Conservation (phyloP, 371 early-diverging fungal genomes). For the Apophysomyces trapeziformis region DNA sequence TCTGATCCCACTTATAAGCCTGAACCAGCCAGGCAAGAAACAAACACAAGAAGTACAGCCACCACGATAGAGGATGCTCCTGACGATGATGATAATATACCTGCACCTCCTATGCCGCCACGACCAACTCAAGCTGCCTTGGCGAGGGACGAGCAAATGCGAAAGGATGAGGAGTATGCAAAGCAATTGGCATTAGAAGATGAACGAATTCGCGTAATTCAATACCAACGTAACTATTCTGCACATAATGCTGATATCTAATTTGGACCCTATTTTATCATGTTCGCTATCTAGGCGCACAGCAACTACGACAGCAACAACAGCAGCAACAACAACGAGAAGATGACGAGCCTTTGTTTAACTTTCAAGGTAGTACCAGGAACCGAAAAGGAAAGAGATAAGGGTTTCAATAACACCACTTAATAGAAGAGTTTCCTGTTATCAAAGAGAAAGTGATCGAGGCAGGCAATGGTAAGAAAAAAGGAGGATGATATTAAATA, state of each 20-base stretch:
- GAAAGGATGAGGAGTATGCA: conserved; percentile 53
- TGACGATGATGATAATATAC: conserved; percentile 15
- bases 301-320: conserved; percentile 20
- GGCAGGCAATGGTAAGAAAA: conserved; percentile 48
- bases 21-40: conserved; percentile 12
- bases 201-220: conserved; percentile 26
- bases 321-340: conserved; percentile 17
- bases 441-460: conserved; percentile 55
- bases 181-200: conserved; percentile 46
- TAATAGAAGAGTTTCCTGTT: conserved; percentile 49
- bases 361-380: conserved; percentile 41
- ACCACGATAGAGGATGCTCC: conserved; percentile 6
- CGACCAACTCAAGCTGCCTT: conserved; percentile 24
- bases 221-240: conserved; percentile 16
- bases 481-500: background rate
- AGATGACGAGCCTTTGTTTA: conserved; percentile 43
- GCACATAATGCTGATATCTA: too few species aligned
- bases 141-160: conserved; percentile 48
- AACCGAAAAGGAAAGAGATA: background rate
- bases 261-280: background rate
- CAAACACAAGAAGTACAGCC: conserved; percentile 9
- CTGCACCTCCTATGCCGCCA: conserved; percentile 43
- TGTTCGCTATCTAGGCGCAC: too few species aligned
- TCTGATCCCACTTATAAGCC: conserved; percentile 50
- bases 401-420: background rate